Evolutionary conservation across 2,329 filamentous ascomycete species (phyloP), one percentile per base, ranked within the genome.

Genomic region (Fulvia fulva): DNA sequence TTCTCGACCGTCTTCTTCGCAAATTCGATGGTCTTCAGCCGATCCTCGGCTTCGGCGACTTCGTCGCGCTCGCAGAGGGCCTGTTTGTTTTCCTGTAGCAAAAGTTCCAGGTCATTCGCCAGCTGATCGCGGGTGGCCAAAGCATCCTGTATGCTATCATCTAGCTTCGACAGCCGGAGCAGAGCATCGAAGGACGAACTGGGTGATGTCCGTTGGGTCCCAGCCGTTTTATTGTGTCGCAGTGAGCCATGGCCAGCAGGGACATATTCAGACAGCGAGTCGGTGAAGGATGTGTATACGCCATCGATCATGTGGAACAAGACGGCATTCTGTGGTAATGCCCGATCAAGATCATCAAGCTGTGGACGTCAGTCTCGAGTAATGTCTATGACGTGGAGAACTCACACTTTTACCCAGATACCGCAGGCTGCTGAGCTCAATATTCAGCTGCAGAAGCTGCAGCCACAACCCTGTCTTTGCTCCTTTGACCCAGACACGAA

Each of bases 131-230:
- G 85, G 0, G 90, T 95, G 1, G 86, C 83, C 9, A 96, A 77
- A 1, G 91, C 91, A 73, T 97, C 93, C 70, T 95, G 91, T 23
- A 97, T 90, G 55, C 91, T 96, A 70, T 89, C 90, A 62, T 96
- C 91, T 16, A 97, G 80, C 58, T 92, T 96, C 5, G 90, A 87
- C 11, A 97, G 80, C 60, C 89, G 87, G 87, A 97, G 93, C 21
- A 97, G 79, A 1, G 89, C 85, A 68, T 91, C 91, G 72, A 96
- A 97, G 0, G 91, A 91, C 0, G 91, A 91, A 0, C 88, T 91
- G 0, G 83, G 70, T n/a, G 83, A 77, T 65, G 1, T 80, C 73
- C 5, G 81, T 32, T 53, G 46, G 1, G 32, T 43, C 7, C 34
- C 22, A 26, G 47, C 19, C 2, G 55, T 37, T 23, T 32, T 55